Conservation (phyloP, 129 eudicot species). For the Solidago caesia region DNA sequence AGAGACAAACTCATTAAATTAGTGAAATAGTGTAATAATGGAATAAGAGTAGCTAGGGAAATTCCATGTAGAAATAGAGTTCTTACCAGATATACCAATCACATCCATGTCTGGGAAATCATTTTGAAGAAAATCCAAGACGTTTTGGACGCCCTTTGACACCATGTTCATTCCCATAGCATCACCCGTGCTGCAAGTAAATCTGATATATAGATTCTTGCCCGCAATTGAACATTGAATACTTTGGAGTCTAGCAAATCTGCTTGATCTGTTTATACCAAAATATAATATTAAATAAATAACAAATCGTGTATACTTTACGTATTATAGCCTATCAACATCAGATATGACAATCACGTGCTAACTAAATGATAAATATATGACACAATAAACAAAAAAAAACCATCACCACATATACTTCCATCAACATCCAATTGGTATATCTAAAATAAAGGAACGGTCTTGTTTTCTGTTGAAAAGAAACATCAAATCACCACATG, state of each 20-base stretch:
- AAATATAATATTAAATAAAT: slow-evolving; percentile 6
- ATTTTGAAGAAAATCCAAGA: slow-evolving; percentile 60
- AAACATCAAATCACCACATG: neutral
- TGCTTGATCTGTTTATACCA: slow-evolving; percentile 58
- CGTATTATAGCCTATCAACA: slow-evolving; percentile 13
- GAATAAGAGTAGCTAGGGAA: too few species aligned
- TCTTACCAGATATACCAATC: slow-evolving; percentile 74
- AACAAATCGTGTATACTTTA: neutral
- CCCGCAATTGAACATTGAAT: slow-evolving; percentile 68
- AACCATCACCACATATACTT: slow-evolving; percentile 13
- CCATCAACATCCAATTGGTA: slow-evolving; percentile 9
- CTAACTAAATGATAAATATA: slow-evolving; percentile 1
- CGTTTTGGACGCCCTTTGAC: slow-evolving; percentile 81
- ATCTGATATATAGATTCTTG: slow-evolving; percentile 64
- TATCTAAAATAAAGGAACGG: neutral
- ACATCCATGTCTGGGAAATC: slow-evolving; percentile 83
- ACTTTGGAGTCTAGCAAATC: slow-evolving; percentile 68
- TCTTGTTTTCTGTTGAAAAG: neutral
- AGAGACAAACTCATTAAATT: too few species aligned
- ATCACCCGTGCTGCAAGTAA: slow-evolving; percentile 79
- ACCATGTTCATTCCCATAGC: slow-evolving; percentile 95
- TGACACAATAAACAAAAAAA: slow-evolving; percentile 8
- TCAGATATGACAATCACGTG: slow-evolving; percentile 24
- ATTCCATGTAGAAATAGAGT: neutral
- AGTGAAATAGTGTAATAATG: too few species aligned